phyloP scores from a whole-genome alignment of 2,329 filamentous ascomycete species.

The Aspergillus sp. region DNA sequence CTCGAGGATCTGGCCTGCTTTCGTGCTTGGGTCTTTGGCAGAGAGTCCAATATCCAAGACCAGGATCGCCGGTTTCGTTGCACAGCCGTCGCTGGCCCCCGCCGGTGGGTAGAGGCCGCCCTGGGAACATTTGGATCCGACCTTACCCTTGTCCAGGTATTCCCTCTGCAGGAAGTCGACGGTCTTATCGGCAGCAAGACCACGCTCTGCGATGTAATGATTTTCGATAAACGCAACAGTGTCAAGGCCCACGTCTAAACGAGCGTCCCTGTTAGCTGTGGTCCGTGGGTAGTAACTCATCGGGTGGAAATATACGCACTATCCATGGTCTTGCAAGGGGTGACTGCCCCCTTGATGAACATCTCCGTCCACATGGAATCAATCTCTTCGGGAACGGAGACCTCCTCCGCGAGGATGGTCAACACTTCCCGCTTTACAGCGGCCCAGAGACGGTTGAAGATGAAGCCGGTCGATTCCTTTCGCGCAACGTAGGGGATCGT shows the following conservation, averaged over 20 bases:
- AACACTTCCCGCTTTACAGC: conserved; percentile 56
- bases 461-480: conserved; percentile 53
- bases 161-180: conserved; percentile 47
- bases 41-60: conserved; percentile 27
- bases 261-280: no score
- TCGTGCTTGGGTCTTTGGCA: conserved; percentile 8
- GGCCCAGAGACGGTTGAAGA: conserved; percentile 59
- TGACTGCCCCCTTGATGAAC: conserved; percentile 31
- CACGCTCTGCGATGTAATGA: conserved; percentile 53
- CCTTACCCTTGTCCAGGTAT: conserved; percentile 48
- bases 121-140: conserved; percentile 47
- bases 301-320: no score
- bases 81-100: no score
- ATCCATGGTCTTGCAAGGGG: conserved; percentile 50
- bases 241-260: conserved; percentile 53
- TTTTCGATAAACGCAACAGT: conserved; percentile 55
- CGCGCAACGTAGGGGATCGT: conserved; percentile 44
- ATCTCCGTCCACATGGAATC: conserved; percentile 48
- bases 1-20: conserved; percentile 20
- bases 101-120: background rate
- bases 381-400: conserved; percentile 50
- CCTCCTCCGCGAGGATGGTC: conserved; percentile 51
- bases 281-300: no score
- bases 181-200: conserved; percentile 39
- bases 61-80: no score